Percentiles rank a stretch among this genome's conserved stretches.
Conservation (phyloP, 768 basidiomycete genomes). For the Boletus sp. region DNA sequence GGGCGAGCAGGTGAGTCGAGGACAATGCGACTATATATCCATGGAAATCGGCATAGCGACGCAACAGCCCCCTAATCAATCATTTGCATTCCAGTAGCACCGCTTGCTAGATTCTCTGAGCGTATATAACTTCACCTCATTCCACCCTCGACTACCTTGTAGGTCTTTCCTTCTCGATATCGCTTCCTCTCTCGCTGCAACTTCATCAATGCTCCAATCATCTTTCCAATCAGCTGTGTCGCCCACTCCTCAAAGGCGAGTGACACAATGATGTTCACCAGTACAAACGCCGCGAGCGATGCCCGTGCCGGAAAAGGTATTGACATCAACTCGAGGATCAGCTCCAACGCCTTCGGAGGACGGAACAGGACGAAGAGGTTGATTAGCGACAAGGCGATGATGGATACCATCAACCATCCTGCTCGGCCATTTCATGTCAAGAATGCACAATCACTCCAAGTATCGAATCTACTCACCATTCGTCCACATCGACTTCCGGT, state of each 20-base stretch:
- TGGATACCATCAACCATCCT: constrained; percentile 82
- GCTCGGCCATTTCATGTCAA: not conserved
- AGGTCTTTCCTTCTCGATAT: constrained; percentile 65
- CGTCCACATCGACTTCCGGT: constrained; percentile 91
- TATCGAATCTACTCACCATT: constrained; percentile 58
- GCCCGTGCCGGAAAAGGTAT: constrained; percentile 67
- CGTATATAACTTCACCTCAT: constrained; percentile 39
- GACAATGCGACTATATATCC: constrained; percentile 1
- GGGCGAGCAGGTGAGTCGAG: constrained; percentile 15
- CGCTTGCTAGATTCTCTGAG: not conserved
- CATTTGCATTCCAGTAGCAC: not conserved
- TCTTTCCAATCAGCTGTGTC: constrained; percentile 50
- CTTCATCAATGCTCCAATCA: constrained; percentile 46
- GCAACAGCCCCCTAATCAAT: not conserved
- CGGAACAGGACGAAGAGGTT: constrained; percentile 74
- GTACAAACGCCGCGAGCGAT: constrained; percentile 63
- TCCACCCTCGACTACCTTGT: constrained; percentile 81
- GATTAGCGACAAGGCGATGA: constrained; percentile 65
- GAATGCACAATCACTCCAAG: not conserved
- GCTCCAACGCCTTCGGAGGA: constrained; percentile 56
- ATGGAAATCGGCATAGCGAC: constrained; percentile 20
- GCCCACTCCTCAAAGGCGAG: constrained; percentile 78
- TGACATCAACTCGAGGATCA: constrained; percentile 72
- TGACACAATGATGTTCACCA: constrained; percentile 68
- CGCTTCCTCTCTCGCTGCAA: constrained; percentile 44